phyloP scores from a whole-genome alignment of 2,329 filamentous ascomycete genomes.

The Zasmidium citrigriseum region DNA sequence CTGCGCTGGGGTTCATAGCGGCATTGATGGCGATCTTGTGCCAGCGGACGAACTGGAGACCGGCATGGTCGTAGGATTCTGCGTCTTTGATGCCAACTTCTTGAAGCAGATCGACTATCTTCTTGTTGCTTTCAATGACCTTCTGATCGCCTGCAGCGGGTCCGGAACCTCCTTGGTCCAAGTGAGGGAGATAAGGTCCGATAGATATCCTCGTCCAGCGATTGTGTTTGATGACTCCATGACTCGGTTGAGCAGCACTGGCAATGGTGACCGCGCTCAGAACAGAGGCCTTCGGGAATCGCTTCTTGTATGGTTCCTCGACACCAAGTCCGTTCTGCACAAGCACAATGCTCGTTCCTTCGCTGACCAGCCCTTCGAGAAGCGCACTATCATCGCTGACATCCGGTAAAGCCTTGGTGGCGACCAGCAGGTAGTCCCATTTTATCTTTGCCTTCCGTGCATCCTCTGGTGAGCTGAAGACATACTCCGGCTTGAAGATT shows the following conservation, averaged over 20 bases:
- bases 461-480: slow-evolving; percentile 63
- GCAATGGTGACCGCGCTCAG: slow-evolving; percentile 70
- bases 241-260: slow-evolving; percentile 65
- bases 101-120: slow-evolving; percentile 57
- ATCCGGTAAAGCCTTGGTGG: slow-evolving; percentile 70
- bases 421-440: slow-evolving; percentile 70
- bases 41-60: slow-evolving; percentile 71
- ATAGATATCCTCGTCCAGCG: slow-evolving; percentile 73
- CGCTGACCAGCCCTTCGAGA: slow-evolving; percentile 61
- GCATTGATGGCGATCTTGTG: slow-evolving; percentile 78
- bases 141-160: slow-evolving; percentile 24
- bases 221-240: slow-evolving; percentile 67
- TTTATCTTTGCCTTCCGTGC: slow-evolving; percentile 48
- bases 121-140: slow-evolving; percentile 43
- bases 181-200: slow-evolving; percentile 62
- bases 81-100: slow-evolving; percentile 68
- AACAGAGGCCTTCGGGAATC: slow-evolving; percentile 63
- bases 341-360: slow-evolving; percentile 61
- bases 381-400: slow-evolving; percentile 62
- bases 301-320: slow-evolving; percentile 63
- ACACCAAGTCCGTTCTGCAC: slow-evolving; percentile 74
- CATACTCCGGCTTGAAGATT: slow-evolving; percentile 61
- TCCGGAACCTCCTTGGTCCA: slow-evolving; percentile 37
- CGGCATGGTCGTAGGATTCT: slow-evolving; percentile 63
- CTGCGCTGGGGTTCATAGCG: slow-evolving; percentile 71